A percentile compares a stretch with the other conserved stretches of the same genome.
These are phyloP conservation scores for Ambrosiella xylebori DNA, from an alignment of 2,329 filamentous ascomycete genomes.

Conservation along the genomic window DNA sequence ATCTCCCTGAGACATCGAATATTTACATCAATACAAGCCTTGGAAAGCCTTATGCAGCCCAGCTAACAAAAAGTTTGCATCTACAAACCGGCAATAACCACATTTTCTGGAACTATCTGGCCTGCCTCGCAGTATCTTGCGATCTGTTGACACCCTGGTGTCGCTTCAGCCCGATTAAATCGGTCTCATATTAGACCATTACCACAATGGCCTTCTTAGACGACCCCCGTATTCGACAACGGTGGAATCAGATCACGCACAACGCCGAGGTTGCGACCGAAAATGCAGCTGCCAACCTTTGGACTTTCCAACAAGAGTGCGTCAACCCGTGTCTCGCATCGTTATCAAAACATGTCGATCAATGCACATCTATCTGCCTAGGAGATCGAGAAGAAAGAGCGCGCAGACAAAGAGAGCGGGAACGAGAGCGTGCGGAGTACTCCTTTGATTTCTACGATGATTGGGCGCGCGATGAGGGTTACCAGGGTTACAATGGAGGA, in stretches of 20 bases:
- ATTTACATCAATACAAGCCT: neutral
- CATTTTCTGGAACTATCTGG: neutral
- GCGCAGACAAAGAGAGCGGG: slow-evolving; percentile 49
- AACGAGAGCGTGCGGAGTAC: slow-evolving; percentile 51
- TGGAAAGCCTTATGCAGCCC: too few relatives aligned
- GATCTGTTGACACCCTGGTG: neutral
- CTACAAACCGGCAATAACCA: neutral
- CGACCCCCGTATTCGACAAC: slow-evolving; percentile 81
- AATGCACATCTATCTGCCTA: slow-evolving; percentile 53
- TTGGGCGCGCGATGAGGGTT: slow-evolving; percentile 53
- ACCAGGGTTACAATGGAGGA: slow-evolving; percentile 16
- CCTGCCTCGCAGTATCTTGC: neutral
- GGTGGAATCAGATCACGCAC: slow-evolving; percentile 81
- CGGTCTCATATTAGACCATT: neutral
- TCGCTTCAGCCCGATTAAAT: neutral
- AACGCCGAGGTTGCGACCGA: slow-evolving; percentile 84
- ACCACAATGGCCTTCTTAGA: slow-evolving; percentile 42
- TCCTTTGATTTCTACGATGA: slow-evolving; percentile 97
- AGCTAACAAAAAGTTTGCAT: neutral
- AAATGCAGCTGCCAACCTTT: slow-evolving; percentile 78
- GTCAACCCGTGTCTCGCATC: slow-evolving; percentile 63
- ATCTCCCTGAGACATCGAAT: neutral
- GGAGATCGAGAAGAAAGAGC: slow-evolving; percentile 58
- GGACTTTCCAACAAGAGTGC: slow-evolving; percentile 74
- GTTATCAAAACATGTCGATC: slow-evolving; percentile 48